Base-by-base conservation (phyloP, 768 basidiomycete genomes). In the Suillus decipiens region DNA sequence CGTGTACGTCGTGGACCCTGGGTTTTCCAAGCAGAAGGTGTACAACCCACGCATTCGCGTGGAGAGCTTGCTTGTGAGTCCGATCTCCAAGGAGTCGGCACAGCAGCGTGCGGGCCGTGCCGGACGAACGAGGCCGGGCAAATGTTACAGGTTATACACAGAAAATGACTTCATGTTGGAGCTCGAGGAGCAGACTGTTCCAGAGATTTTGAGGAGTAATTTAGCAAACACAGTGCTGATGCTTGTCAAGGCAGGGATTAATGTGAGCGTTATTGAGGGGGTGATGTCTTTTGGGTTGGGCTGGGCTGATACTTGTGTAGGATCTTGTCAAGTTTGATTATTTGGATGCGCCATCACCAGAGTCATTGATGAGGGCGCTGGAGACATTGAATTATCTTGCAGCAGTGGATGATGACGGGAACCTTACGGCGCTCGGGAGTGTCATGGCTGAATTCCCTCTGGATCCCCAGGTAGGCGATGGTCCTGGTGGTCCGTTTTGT, bases 401-500 rank as follows among this genome's bases (percentile, higher is more conserved):
- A 6, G 96, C 95, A 1, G 80, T 99, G 64, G 95, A 99, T 70
- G 95, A 98, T 69, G 94, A 96, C 3, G 96, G 96, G 14, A 87
- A 93, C 59, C 75, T 99, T 62, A 98, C 96, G 0, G 77, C 87
- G 0, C 78, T 98, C 6, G 96, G 96, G 7, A 80, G 78, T 42
- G 89, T 94, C 64, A 98, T 99, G 96, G 96, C 96, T 0, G 95
- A 98, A 70, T 98, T 99, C 81, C 96, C 96, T 12, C 83, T 99
- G n/a, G 96, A 99, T 75, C 96, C 96, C 48, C 95, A 96, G 81
- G 92, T 91, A 67, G 43, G 81, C 63, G 10, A n/a, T 1, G 31
- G 4, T 0, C 1, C 9, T 50, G 24, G 5, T 1, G 17, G 50
- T 5, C n/a, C 10, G 2, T n/a, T 0, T 8, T 11, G 19, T 5